Conservation (phyloP, 768 basidiomycete genomes). For the Kwoniella pini region DNA sequence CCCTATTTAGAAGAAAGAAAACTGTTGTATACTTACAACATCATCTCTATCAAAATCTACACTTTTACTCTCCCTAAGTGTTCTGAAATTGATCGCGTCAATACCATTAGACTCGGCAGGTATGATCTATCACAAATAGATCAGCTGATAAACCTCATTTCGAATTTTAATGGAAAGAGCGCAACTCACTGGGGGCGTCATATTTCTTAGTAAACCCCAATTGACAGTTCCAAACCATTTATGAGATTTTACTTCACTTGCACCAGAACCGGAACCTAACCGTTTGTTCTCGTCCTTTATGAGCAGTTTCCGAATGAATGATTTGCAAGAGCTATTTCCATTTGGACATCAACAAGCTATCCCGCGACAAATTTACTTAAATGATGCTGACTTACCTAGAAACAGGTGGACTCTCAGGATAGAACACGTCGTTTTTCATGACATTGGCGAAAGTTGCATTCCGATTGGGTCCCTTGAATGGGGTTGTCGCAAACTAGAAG, state of each 20-base stretch:
- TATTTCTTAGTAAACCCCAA: constrained; percentile 93
- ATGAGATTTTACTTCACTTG: constrained; percentile 98
- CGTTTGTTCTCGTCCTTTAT: constrained; percentile 89
- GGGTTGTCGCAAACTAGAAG: constrained; percentile 89
- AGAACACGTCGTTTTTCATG: constrained; percentile 77
- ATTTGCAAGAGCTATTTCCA: constrained; percentile 78
- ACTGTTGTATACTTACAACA: constrained; percentile 50
- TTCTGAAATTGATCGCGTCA: constrained; percentile 87
- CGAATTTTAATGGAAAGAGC: no score
- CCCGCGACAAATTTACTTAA: no score
- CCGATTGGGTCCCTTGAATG: constrained; percentile 94
- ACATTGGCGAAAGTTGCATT: constrained; percentile 97
- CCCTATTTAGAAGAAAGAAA: no score
- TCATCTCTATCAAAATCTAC: constrained; percentile 68
- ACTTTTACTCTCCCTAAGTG: constrained; percentile 84
- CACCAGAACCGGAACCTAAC: constrained; percentile 87
- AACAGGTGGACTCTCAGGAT: constrained; percentile 80
- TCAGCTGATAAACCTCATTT: no score
- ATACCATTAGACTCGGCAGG: constrained; percentile 73
- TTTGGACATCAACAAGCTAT: no score
- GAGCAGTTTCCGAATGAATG: constrained; percentile 78
- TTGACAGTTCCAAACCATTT: constrained; percentile 96
- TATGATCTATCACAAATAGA: constrained; percentile 71
- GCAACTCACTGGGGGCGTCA: constrained; percentile 81
- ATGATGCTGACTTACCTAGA: constrained; percentile 66